These are phyloP conservation scores for Botryobasidium botryosum DNA, from an alignment of 768 basidiomycete genomes.

Conservation along the genomic window DNA sequence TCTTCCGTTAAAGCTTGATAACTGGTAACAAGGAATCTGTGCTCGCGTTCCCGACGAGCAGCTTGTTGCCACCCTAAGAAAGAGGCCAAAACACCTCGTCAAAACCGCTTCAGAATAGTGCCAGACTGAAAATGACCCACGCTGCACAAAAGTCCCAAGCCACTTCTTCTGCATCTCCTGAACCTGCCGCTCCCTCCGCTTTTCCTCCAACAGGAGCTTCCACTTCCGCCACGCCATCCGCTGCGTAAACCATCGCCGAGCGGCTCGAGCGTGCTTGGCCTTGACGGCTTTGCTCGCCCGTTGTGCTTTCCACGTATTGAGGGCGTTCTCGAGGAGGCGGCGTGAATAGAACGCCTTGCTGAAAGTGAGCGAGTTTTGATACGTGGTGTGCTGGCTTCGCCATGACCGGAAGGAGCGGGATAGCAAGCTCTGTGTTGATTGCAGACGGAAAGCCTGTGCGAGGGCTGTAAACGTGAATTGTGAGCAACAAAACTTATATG, in stretches of 20 bases:
- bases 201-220: conserved; percentile 30
- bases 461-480: no score
- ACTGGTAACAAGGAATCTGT: conserved; percentile 9
- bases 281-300: conserved; percentile 33
- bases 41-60: background rate
- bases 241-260: conserved; percentile 33
- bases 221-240: conserved; percentile 27
- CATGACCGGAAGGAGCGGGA: background rate
- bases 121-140: conserved; percentile 22
- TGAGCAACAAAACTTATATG: no score
- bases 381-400: conserved; percentile 16
- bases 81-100: no score
- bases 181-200: conserved; percentile 28
- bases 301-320: conserved; percentile 39
- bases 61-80: conserved; percentile 30
- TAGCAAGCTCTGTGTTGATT: conserved; percentile 11
- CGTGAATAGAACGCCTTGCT: conserved; percentile 34
- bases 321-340: conserved; percentile 25
- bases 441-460: no score
- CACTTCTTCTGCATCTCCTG: conserved; percentile 27
- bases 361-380: conserved; percentile 30
- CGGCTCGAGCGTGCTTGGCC: conserved; percentile 36
- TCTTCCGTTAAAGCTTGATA: conserved; percentile 9
- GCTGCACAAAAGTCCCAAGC: conserved; percentile 22
- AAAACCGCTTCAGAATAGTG: no score